Evolutionary conservation across 2,329 filamentous ascomycete genomes (phyloP).

Genomic region (Incumbomyces delicatus): DNA sequence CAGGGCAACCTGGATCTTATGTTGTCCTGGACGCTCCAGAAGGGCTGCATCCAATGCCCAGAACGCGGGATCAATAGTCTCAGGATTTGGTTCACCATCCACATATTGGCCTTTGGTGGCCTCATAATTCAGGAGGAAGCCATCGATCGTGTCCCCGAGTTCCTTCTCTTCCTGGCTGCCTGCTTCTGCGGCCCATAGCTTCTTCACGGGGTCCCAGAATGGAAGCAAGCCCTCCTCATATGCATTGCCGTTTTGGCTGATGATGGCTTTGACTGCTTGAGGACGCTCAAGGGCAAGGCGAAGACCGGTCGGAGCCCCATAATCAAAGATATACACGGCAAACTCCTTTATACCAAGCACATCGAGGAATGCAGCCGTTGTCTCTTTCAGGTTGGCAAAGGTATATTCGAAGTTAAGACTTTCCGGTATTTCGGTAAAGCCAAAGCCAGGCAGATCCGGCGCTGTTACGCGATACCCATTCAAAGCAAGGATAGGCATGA

Average conservation of each 20-base stretch:
- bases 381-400: constrained; percentile 43
- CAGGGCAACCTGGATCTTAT: constrained; percentile 47
- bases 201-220: constrained; percentile 42
- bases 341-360: constrained; percentile 39
- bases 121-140: constrained; percentile 29
- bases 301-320: constrained; percentile 48
- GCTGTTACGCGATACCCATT: constrained; percentile 40
- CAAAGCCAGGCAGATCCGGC: constrained; percentile 52
- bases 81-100: constrained; percentile 18
- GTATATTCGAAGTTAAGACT: constrained; percentile 40
- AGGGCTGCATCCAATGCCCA: constrained; percentile 45
- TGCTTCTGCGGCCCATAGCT: constrained; percentile 36
- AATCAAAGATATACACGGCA: constrained; percentile 54
- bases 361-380: constrained; percentile 41
- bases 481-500: constrained; percentile 35
- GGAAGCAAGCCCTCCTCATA: constrained; percentile 46
- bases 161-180: constrained; percentile 18
- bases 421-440: constrained; percentile 43
- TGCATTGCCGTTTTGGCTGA: constrained; percentile 53
- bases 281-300: constrained; percentile 44
- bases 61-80: constrained; percentile 20
- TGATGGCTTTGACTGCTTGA: constrained; percentile 41
- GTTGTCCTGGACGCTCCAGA: constrained; percentile 40
- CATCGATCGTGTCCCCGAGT: constrained; percentile 29
- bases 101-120: constrained; percentile 28